Conservation (phyloP, 2,329 filamentous ascomycete species). For the Cytospora paraplurivora region DNA sequence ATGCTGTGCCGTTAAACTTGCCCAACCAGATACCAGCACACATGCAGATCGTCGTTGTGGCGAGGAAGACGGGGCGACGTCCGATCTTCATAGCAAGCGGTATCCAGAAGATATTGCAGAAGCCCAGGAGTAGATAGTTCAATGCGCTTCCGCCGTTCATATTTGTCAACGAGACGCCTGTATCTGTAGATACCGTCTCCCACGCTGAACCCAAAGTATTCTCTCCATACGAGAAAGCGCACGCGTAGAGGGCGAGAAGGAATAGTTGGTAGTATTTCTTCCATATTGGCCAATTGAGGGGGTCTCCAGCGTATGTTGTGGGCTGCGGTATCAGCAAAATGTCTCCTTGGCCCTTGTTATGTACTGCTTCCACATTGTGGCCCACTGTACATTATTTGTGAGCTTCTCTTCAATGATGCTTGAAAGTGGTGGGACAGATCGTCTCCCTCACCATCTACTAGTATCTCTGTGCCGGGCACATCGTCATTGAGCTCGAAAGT, state of each 20-base stretch:
- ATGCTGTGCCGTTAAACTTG: conserved; percentile 33
- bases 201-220: conserved; percentile 46
- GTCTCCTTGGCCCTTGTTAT: conserved; percentile 19
- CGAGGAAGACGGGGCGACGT: conserved; percentile 40
- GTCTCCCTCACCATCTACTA: conserved; percentile 15
- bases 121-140: conserved; percentile 44
- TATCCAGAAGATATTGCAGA: conserved; percentile 44
- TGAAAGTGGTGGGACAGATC: background rate
- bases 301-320: conserved; percentile 20
- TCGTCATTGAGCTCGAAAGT: background rate
- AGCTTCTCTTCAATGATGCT: background rate
- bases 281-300: conserved; percentile 37
- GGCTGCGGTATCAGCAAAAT: conserved; percentile 24
- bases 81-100: conserved; percentile 38
- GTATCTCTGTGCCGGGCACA: conserved; percentile 18
- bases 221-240: conserved; percentile 44
- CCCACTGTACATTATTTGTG: background rate
- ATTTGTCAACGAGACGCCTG: conserved; percentile 41
- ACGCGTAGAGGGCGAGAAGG: conserved; percentile 43
- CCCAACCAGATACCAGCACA: conserved; percentile 39
- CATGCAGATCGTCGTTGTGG: conserved; percentile 38
- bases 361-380: background rate
- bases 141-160: conserved; percentile 45
- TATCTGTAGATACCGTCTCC: conserved; percentile 44
- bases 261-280: conserved; percentile 45